Evolutionary conservation across 306 rosid species (phyloP).

Genomic region (Vicia sativa): DNA sequence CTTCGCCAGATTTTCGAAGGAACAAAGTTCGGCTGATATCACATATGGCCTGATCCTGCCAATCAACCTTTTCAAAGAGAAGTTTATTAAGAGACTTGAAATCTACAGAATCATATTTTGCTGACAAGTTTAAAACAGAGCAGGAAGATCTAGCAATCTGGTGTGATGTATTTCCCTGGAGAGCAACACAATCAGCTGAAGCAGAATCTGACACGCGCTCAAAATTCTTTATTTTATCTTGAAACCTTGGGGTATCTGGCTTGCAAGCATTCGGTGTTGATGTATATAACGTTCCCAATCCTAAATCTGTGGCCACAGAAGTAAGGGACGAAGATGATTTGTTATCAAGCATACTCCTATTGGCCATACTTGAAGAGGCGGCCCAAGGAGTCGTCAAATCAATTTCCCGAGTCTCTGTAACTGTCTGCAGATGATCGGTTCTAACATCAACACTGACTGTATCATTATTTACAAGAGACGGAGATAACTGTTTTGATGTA

Average conservation of each 20-base stretch:
- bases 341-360: slow-evolving; percentile 41
- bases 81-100: slow-evolving; percentile 61
- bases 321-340: slow-evolving; percentile 45
- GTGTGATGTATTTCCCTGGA: slow-evolving; percentile 36
- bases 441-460: slow-evolving; percentile 34
- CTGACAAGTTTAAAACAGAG: slow-evolving; percentile 46
- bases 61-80: slow-evolving; percentile 63
- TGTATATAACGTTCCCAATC: slow-evolving; percentile 76
- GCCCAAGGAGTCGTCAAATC: slow-evolving; percentile 41
- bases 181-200: slow-evolving; percentile 48
- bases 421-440: slow-evolving; percentile 38
- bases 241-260: slow-evolving; percentile 44
- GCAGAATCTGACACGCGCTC: slow-evolving; percentile 48
- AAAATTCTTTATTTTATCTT: slow-evolving; percentile 37
- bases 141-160: slow-evolving; percentile 44
- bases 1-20: slow-evolving; percentile 51
- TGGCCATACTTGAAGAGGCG: slow-evolving; percentile 35
- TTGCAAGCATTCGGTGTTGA: slow-evolving; percentile 50
- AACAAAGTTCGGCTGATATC: slow-evolving; percentile 59
- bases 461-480: slow-evolving; percentile 40
- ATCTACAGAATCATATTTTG: slow-evolving; percentile 56
- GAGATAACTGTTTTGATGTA: slow-evolving; percentile 45
- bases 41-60: slow-evolving; percentile 78
- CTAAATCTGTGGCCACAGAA: slow-evolving; percentile 85
- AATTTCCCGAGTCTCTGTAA: slow-evolving; percentile 43